These are phyloP conservation scores for Toxoplasma gondii DNA, from an alignment of 169 alveolate genomes.

Conservation along the genomic window DNA sequence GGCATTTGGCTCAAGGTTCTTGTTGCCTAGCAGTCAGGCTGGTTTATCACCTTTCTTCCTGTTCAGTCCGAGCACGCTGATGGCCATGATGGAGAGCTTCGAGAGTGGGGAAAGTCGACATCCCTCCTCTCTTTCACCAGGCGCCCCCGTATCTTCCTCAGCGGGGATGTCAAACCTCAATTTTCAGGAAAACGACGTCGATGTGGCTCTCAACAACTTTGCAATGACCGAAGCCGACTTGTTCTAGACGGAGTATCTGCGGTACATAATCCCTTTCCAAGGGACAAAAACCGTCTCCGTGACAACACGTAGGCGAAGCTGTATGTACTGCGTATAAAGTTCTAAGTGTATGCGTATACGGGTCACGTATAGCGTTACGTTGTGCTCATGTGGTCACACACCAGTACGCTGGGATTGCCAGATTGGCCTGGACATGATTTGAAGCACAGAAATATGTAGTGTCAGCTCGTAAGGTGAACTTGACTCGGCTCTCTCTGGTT, in stretches of 20 bases:
- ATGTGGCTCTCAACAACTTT: not conserved
- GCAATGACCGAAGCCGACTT: conserved; percentile 17
- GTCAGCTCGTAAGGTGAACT: too few relatives aligned
- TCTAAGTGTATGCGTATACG: too few relatives aligned
- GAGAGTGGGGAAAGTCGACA: not conserved
- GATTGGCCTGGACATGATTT: too few relatives aligned
- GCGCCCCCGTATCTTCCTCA: not conserved
- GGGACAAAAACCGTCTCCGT: too few relatives aligned
- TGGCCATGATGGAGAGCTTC: not conserved
- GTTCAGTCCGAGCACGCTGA: not conserved
- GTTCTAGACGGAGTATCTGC: not conserved
- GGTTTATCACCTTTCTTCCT: not conserved
- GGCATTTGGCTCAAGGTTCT: not conserved
- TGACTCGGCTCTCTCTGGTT: too few relatives aligned
- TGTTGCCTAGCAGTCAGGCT: not conserved
- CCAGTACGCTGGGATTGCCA: not conserved
- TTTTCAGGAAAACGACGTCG: not conserved
- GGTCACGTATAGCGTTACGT: too few relatives aligned
- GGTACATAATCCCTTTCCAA: too few relatives aligned
- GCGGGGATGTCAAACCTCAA: not conserved
- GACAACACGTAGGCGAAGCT: not conserved
- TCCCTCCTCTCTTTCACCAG: not conserved
- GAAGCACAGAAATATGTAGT: too few relatives aligned
- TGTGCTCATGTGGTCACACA: not conserved
- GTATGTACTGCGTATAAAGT: not conserved